These are phyloP conservation scores for Cercis canadensis DNA, from an alignment of 306 rosid genomes.

Conservation along the genomic window DNA sequence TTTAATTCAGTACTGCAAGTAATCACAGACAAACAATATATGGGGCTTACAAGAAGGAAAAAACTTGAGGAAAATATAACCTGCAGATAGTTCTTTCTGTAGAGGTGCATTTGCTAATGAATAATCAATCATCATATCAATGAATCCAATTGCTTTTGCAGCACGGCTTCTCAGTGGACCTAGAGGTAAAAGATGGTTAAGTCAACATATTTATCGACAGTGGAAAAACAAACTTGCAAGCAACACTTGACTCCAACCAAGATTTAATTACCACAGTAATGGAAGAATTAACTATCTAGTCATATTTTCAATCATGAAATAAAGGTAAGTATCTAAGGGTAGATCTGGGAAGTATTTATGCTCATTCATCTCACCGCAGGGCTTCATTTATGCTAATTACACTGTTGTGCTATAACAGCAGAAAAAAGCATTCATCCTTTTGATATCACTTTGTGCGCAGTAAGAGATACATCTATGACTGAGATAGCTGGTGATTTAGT, in stretches of 20 bases:
- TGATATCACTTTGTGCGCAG: background rate
- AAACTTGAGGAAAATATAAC: slow-evolving; percentile 41
- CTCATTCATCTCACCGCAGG: background rate
- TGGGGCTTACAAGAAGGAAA: slow-evolving; percentile 8
- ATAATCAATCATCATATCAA: slow-evolving; percentile 95
- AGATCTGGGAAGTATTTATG: background rate
- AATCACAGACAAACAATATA: background rate
- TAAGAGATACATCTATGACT: slow-evolving; percentile 2
- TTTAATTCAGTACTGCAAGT: background rate
- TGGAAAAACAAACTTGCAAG: background rate
- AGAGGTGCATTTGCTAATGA: slow-evolving; percentile 84
- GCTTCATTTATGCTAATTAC: slow-evolving; percentile 4
- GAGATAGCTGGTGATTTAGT: slow-evolving; percentile 9
- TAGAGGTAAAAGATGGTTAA: slow-evolving; percentile 29
- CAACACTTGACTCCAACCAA: slow-evolving; percentile 5
- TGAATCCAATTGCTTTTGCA: slow-evolving; percentile 94
- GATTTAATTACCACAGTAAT: background rate
- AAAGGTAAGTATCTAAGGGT: background rate
- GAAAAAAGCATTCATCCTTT: too few species aligned
- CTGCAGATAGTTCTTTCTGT: slow-evolving; percentile 86
- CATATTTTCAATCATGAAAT: background rate
- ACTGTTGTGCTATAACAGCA: too few species aligned
- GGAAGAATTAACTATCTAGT: slow-evolving; percentile 9
- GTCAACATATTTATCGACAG: too few species aligned
- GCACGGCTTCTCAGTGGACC: slow-evolving; percentile 98